Evolutionary conservation across 2,329 filamentous ascomycete species (phyloP), one percentile per base, ranked within the genome.

Genomic region (Claviceps pusilla): DNA sequence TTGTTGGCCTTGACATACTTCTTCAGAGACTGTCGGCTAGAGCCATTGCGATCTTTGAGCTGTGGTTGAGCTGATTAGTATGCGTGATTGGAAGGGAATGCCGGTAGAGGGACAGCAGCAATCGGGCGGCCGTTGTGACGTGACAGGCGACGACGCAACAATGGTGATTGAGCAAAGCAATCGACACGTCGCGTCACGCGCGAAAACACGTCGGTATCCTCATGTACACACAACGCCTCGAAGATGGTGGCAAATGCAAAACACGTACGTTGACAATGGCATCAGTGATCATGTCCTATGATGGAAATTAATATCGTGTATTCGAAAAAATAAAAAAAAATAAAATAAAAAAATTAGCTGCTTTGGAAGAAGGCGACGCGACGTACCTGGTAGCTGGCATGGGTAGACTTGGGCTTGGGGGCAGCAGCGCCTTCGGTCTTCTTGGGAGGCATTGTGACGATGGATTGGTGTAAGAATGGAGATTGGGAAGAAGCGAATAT

Each of bases 21-120:
- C 76, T 82, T 82, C 58, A 82, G 69, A 50, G 74, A 74, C 66
- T 79, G 78, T 58, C 78, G 78, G 69, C 78, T 80, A 28, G 78
- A 80, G 57, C 78, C 78, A 63, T 80, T 80, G 65, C 78, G 76
- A 59, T 81, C 78, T 70, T 82, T 82, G 62, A 82, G 77, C 78
- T 82, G 59, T 64, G 19, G 28, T 10, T 28, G 52, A 33, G 19
- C n/a, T 57, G 56, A 69, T 78, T 65, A 78, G 73, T 51, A 54
- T 58, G 58, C 59, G 57, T 51, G 50, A 37, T 50, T 10, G 31
- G 11, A 37, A 10, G 6, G 12, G 7, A 46, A 35, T 6, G 2
- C 24, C 4, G 50, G 19, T 39, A 19, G 37, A 33, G 16, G 33
- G 10, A 37, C 35, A 19, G 33, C 16, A 31, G 37, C 39, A 31